phyloP scores from a whole-genome alignment of 257 asterid genomes.

The Apocynum venetum region DNA sequence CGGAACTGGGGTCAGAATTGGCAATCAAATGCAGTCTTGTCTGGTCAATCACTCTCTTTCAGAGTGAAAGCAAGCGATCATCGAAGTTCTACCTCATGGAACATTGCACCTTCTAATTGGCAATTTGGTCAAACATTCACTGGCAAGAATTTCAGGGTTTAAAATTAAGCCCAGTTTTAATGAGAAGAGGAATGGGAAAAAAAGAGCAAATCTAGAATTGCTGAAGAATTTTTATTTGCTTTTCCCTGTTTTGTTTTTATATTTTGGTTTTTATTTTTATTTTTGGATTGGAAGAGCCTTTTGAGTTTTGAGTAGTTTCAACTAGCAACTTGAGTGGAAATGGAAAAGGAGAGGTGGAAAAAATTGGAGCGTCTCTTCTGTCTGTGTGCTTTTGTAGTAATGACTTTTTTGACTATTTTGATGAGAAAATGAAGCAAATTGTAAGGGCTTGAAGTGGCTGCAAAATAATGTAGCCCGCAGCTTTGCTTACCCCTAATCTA shows the following conservation, averaged over 20 bases:
- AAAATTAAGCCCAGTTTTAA: not conserved
- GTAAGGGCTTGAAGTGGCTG: slow-evolving; percentile 49
- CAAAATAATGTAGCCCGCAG: slow-evolving; percentile 46
- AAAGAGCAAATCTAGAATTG: not conserved
- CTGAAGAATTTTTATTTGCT: not conserved
- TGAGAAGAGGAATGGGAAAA: not conserved
- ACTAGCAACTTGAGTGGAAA: slow-evolving; percentile 8
- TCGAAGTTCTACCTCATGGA: slow-evolving; percentile 34
- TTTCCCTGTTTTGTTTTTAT: not conserved
- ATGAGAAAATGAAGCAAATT: not conserved
- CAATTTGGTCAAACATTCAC: slow-evolving; percentile 36
- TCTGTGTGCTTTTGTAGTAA: slow-evolving; percentile 16
- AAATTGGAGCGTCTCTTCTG: slow-evolving; percentile 19
- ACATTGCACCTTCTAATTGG: slow-evolving; percentile 28
- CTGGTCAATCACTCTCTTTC: slow-evolving; percentile 29
- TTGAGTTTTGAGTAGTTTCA: slow-evolving; percentile 10
- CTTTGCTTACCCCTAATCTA: slow-evolving; percentile 10
- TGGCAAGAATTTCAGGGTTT: slow-evolving; percentile 27
- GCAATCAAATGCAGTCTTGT: slow-evolving; percentile 21
- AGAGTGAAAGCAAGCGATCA: slow-evolving; percentile 30
- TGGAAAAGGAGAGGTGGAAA: slow-evolving; percentile 13
- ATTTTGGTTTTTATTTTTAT: too few species aligned
- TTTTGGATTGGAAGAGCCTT: not conserved
- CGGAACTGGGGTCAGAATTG: slow-evolving; percentile 38
- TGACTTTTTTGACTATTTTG: slow-evolving; percentile 13